Evolutionary conservation across 306 rosid species (phyloP).

Genomic region (Acacia crassicarpa): DNA sequence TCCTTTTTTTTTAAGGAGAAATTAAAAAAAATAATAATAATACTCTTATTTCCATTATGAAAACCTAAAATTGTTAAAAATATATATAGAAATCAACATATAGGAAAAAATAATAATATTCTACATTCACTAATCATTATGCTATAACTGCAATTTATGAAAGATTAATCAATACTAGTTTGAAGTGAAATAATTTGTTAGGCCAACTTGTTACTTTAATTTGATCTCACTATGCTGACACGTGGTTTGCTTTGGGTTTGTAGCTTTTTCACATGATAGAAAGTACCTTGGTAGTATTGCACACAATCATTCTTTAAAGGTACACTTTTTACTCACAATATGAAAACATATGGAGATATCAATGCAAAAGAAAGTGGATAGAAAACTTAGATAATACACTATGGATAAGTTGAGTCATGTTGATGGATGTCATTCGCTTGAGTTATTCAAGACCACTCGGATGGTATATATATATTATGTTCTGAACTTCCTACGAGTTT

Average conservation of each 20-base stretch:
- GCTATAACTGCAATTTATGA: no score
- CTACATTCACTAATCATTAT: no score
- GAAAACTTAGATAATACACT: not conserved
- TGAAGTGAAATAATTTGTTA: no score
- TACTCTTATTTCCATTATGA: no score
- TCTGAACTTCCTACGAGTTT: conserved; percentile 12
- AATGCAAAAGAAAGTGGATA: not conserved
- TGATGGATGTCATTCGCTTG: not conserved
- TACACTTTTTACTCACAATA: conserved; percentile 11
- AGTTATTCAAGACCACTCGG: not conserved
- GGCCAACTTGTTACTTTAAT: no score
- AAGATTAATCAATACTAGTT: no score
- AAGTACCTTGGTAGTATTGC: conserved; percentile 86
- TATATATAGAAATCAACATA: no score
- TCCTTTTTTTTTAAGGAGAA: no score
- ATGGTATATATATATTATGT: not conserved
- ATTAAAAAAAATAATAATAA: no score
- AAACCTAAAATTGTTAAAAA: no score
- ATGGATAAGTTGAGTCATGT: not conserved
- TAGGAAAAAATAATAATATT: no score
- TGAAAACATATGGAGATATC: not conserved
- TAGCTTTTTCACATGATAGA: conserved; percentile 78
- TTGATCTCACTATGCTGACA: conserved; percentile 24
- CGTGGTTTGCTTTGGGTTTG: conserved; percentile 36
- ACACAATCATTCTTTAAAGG: conserved; percentile 82